Evolutionary conservation across 495 filamentous ascomycete species (phyloP), one percentile per base, ranked within the genome.

Genomic region (Xylaria acuta): DNA sequence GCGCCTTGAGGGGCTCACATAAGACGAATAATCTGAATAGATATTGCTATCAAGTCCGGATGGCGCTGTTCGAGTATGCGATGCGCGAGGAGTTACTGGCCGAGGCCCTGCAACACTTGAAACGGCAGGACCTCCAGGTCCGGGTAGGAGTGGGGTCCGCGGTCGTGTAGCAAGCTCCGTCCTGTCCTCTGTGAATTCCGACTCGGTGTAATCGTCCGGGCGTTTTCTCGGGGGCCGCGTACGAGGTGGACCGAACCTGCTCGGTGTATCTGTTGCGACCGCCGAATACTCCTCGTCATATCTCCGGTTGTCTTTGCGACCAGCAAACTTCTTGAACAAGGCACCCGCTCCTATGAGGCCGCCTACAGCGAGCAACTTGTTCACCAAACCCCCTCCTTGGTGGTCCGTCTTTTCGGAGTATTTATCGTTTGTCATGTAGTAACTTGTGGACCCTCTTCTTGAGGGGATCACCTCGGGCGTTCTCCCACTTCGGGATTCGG

Each of bases 341-440:
- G 88, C 86, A 25, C 88, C 88, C 49, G 87, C 92, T 32, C 92
- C 94, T 14, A 90, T 79, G 18, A 90, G 82, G 1, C 91, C 94
- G 18, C 88, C 91, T 34, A 89, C 86, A 68, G 88, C 90, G 11
- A 94, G 75, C 0, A 96, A 66, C 69, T 87, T 89, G 76, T 91
- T 88, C 74, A 89, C 87, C 81, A 91, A 88, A 16, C 90, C 88
- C 14, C 88, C 86, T 75, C 66, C 83, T 77, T 58, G 84, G 43
- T 60, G 74, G 30, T 78, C 73, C 27, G 73, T 72, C 32, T 73
- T 73, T 11, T 79, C 87, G 0, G 88, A 87, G 54, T 86, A 86
- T 75, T 92, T 93, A 70, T 92, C 90, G 65, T 89, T 87, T 59
- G 84, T 82, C 69, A 85, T 84, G 69, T 87, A 90, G 71, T 87